Base-by-base conservation (phyloP, 2,329 filamentous ascomycete species). In the Colletotrichum melonis region DNA sequence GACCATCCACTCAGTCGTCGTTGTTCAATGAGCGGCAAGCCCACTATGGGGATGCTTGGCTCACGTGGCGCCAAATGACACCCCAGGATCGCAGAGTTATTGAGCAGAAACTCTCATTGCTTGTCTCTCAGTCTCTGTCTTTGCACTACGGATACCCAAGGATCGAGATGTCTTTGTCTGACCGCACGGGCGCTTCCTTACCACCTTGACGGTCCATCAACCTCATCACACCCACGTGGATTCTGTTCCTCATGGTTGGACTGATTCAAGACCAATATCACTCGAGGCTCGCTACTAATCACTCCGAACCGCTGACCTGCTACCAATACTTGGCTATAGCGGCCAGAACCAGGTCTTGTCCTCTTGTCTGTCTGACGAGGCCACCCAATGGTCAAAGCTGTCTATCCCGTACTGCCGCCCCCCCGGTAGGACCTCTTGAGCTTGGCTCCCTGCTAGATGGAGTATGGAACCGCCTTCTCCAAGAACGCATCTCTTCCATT, bases 21-120 rank as follows among this genome's bases (percentile, higher is more conserved):
- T 63, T 16, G 60, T 49, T 70, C 69, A 73, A 69, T 70, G 55
- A 52, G 56, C 67, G 56, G 56, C 55, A 57, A 73, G 60, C 60
- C 56, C 60, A 69, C 60, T 70, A 14, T 46, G 22, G 54, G 19
- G 49, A 49, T 56, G 67, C 67, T 73, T 73, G 60, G 71, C 67
- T 73, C 71, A 73, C 71, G 71, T 73, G 67, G 71, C 71, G 71
- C 60, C 56, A 65, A 24, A 62, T 66, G 49, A 24, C 24, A 70
- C 71, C 67, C 67, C 62, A 24, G 69, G 32, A 68, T 58, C 58
- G 54, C 67, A 38, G 60, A 69, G 26, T 62, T 55, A 46, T 30
- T 52, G n/a, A 35, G 38, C 57, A 42, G n/a, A 38, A 60, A 58
- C 16, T 35, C 57, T 54, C 46, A 38, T 64, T 32, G 16, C 63